Evolutionary conservation across 352 stramenopile species (phyloP).

Genomic region (Elongisporangium anandrum): DNA sequence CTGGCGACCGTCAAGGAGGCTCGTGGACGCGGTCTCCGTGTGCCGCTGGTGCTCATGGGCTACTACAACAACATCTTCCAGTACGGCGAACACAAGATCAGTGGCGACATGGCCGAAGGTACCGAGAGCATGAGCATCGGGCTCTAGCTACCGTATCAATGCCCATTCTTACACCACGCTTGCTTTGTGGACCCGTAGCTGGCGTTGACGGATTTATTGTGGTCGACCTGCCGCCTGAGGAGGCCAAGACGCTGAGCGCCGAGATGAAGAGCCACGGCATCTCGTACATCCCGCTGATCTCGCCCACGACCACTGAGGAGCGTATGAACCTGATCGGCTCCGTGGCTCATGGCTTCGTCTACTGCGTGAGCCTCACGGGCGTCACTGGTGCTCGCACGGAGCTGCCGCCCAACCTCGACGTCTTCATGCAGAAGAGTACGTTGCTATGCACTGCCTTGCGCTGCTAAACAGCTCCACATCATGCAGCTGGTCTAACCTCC

Average conservation of each 20-base stretch:
- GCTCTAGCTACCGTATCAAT: neutral
- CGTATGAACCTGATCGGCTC: conserved; percentile 85
- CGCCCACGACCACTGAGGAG: conserved; percentile 95
- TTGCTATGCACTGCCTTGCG: conserved; percentile 6
- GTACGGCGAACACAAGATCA: conserved; percentile 94
- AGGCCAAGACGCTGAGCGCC: conserved; percentile 88
- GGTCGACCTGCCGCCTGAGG: conserved; percentile 96
- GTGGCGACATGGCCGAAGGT: conserved; percentile 70
- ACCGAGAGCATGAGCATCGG: neutral
- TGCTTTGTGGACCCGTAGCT: conserved; percentile 37
- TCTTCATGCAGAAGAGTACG: conserved; percentile 91
- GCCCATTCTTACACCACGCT: neutral
- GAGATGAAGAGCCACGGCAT: conserved; percentile 89
- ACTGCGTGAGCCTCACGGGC: conserved; percentile 85
- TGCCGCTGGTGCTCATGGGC: conserved; percentile 98
- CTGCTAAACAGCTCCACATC: neutral
- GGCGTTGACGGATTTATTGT: conserved; percentile 98
- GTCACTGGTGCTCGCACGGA: conserved; percentile 92
- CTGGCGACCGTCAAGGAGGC: conserved; percentile 91
- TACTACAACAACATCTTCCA: conserved; percentile 99
- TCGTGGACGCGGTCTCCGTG: conserved; percentile 87
- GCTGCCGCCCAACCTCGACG: conserved; percentile 90
- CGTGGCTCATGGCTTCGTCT: conserved; percentile 80
- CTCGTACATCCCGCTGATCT: conserved; percentile 96
- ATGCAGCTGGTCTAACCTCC: conserved; percentile 4